A percentile compares a stretch with the other conserved stretches of the same genome.
Evolutionary conservation across 192 early-diverging fungal species (phyloP).

Genomic region (Backusella luteola): DNA sequence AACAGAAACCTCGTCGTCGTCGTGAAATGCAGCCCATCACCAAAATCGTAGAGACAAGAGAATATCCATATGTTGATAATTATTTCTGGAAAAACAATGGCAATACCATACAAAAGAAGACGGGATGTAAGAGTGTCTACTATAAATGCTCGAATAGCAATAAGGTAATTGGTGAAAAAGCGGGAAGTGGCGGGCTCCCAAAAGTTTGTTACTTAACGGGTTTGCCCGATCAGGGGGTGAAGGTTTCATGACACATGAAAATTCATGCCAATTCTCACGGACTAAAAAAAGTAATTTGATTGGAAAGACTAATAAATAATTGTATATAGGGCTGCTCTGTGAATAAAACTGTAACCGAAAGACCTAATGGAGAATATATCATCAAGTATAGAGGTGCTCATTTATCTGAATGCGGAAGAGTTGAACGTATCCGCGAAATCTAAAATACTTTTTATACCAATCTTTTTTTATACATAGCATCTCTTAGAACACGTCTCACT

Average conservation of each 20-base stretch:
- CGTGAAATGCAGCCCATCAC: conserved; percentile 62
- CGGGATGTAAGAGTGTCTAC: conserved; percentile 58
- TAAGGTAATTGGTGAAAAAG: conserved; percentile 30
- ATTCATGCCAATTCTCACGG: conserved; percentile 22
- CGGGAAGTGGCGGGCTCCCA: conserved; percentile 22
- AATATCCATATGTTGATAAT: conserved; percentile 47
- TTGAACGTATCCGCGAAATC: conserved; percentile 29
- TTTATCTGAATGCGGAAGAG: conserved; percentile 48
- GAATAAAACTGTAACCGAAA: conserved; percentile 59
- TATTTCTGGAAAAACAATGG: conserved; percentile 63
- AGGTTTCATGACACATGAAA: conserved; percentile 20
- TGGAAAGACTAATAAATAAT: background rate
- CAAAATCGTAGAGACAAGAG: conserved; percentile 54
- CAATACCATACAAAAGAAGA: conserved; percentile 57
- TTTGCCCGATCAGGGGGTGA: conserved; percentile 11
- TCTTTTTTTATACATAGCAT: background rate
- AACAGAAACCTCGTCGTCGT: conserved; percentile 44
- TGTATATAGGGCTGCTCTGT: conserved; percentile 35
- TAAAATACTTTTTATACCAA: conserved; percentile 1
- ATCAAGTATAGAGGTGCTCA: conserved; percentile 57
- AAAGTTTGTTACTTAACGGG: conserved; percentile 1
- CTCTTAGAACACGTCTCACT: background rate
- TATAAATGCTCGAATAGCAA: conserved; percentile 61
- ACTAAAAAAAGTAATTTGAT: conserved; percentile 3
- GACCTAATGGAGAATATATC: conserved; percentile 47